Conservation (phyloP, 306 rosid genomes). For the Crotalaria pallida region DNA sequence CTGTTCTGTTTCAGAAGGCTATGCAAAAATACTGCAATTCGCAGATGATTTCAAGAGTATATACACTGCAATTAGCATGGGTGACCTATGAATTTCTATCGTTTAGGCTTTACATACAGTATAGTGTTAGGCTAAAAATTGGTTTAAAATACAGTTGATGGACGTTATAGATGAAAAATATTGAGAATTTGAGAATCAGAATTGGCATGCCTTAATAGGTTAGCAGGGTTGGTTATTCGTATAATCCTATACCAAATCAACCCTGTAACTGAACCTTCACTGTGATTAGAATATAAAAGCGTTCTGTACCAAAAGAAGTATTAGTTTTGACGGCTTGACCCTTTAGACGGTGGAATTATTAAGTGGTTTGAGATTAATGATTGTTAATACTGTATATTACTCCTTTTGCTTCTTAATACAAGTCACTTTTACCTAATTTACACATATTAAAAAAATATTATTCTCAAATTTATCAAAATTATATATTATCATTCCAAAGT, state of each 20-base stretch:
- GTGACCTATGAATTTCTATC: neutral
- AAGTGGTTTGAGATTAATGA: too few species aligned
- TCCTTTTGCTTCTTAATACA: too few species aligned
- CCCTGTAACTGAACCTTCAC: neutral
- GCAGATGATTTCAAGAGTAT: conserved; percentile 29
- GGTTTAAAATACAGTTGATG: neutral
- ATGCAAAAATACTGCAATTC: conserved; percentile 41
- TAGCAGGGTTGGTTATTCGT: neutral
- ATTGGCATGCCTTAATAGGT: neutral
- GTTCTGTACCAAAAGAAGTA: neutral
- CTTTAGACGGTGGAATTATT: too few species aligned
- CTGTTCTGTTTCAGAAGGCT: conserved; percentile 31
- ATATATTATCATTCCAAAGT: too few species aligned
- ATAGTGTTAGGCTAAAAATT: neutral
- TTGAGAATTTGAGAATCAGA: neutral
- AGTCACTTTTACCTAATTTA: too few species aligned
- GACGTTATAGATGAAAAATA: too few species aligned
- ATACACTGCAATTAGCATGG: too few species aligned
- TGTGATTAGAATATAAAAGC: neutral
- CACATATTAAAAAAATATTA: too few species aligned
- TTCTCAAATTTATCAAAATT: too few species aligned
- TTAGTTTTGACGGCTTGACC: too few species aligned
- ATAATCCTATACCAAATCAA: neutral
- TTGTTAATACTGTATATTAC: too few species aligned
- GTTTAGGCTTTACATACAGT: neutral